These are phyloP conservation scores for Bromus sterilis DNA, from an alignment of 176 grass and related monocot species.

Conservation along the genomic window DNA sequence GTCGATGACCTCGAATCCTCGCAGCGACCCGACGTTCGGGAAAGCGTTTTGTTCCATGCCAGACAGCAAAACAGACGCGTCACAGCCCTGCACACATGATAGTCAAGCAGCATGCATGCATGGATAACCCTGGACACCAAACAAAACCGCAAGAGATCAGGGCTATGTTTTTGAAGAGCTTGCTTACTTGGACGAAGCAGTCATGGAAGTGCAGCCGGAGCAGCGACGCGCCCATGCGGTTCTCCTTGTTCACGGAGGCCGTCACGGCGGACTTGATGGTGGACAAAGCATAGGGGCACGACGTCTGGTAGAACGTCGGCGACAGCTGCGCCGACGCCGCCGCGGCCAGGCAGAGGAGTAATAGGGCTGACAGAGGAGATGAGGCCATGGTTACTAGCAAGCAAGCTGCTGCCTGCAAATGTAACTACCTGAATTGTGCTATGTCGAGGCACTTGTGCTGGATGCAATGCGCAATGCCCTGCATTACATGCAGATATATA, in stretches of 20 bases:
- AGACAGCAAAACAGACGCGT: slow-evolving; percentile 54
- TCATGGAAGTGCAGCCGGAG: slow-evolving; percentile 87
- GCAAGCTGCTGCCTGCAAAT: not conserved
- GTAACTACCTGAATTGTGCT: not conserved
- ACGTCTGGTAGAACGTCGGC: slow-evolving; percentile 62
- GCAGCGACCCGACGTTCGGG: slow-evolving; percentile 33
- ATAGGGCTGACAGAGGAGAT: not conserved
- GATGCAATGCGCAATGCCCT: not conserved
- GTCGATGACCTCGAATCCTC: slow-evolving; percentile 53
- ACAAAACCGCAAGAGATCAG: not conserved
- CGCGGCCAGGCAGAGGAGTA: slow-evolving; percentile 18
- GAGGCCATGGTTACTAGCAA: slow-evolving; percentile 29
- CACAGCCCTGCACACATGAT: slow-evolving; percentile 39
- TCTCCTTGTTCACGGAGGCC: slow-evolving; percentile 42
- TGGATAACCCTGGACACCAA: not conserved
- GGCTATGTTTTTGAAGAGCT: not conserved
- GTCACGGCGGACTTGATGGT: slow-evolving; percentile 60
- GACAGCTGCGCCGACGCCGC: slow-evolving; percentile 63
- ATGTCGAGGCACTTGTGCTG: not conserved
- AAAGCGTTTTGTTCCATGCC: slow-evolving; percentile 44
- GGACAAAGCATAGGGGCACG: slow-evolving; percentile 43
- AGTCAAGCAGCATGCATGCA: not conserved
- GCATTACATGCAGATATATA: slow-evolving; percentile 39
- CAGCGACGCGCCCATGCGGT: slow-evolving; percentile 63
- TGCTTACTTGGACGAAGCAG: slow-evolving; percentile 84